These are phyloP conservation scores for Lactarius psammicola DNA, from an alignment of 768 basidiomycete genomes.

Conservation along the genomic window DNA sequence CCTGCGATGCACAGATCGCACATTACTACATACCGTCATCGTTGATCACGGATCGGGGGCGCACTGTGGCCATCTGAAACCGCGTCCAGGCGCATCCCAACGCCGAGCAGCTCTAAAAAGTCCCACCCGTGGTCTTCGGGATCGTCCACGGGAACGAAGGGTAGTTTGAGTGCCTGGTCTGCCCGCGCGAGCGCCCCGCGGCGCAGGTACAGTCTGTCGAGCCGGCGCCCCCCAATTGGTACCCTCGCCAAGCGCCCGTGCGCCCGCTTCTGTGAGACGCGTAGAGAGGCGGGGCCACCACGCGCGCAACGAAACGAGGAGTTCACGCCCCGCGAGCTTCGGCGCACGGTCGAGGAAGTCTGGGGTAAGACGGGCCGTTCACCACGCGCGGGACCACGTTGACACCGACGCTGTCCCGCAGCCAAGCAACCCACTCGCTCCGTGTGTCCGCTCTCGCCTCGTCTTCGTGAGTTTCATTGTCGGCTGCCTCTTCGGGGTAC, in stretches of 20 bases:
- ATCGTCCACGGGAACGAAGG: slow-evolving; percentile 29
- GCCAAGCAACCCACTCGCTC: slow-evolving; percentile 27
- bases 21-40: background rate
- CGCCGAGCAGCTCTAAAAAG: slow-evolving; percentile 29
- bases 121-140: slow-evolving; percentile 28
- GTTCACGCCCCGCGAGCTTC: background rate
- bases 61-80: slow-evolving; percentile 30
- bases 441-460: background rate
- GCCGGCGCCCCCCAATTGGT: slow-evolving; percentile 15
- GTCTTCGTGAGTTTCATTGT: background rate
- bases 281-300: slow-evolving; percentile 18
- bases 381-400: slow-evolving; percentile 26
- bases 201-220: slow-evolving; percentile 21
- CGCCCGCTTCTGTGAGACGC: slow-evolving; percentile 2
- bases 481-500: slow-evolving; percentile 1
- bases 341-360: slow-evolving; percentile 17
- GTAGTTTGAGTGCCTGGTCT: slow-evolving; percentile 13
- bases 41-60: background rate
- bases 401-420: slow-evolving; percentile 22
- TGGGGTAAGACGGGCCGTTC: slow-evolving; percentile 12
- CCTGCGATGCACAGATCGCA: background rate
- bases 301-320: slow-evolving; percentile 15
- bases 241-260: slow-evolving; percentile 10
- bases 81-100: slow-evolving; percentile 24
- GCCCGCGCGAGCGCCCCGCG: slow-evolving; percentile 14